Base-by-base conservation (phyloP, 805 yeast genomes). In the Metschnikowia sp. region DNA sequence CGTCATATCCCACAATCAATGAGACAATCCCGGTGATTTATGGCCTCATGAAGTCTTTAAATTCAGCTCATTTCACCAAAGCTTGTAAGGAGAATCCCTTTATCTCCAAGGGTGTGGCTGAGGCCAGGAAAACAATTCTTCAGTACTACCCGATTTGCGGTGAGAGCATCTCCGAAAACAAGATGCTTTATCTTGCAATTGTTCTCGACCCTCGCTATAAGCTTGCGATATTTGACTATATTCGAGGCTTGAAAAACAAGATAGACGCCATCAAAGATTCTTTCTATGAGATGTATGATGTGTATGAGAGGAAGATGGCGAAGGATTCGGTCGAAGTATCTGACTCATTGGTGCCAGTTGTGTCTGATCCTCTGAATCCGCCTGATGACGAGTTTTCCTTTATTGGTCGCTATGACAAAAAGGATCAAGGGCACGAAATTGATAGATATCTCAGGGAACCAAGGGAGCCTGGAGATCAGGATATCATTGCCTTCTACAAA, bases 191-290 rank as follows among this genome's bases (percentile, higher is more conserved):
- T 33, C 38, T 37, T 38, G 38, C 42, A 11, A 28, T 37, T n/a
- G 42, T 38, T 32, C 47, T 37, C 28, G 47, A 44, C 13, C 47
- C 47, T 4, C 41, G 38, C 12, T 44, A 13, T 15, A 44, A 44
- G 47, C 29, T 44, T 3, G 26, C n/a, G 11, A 36, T 38, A 8
- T 44, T 44, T 26, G 19, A 38, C 12, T 1, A 22, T 38, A 34
- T 33, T 22, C 18, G 34, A 28, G 8, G 32, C 29, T 37, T 38
- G 10, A 30, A 22, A 12, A 15, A 9, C 7, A 32, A 37, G 8
- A 32, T 44, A 13, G 15, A 3, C 8, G 38, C 36, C 5, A 42
- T 42, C 31, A 31, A 42, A 32, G 11, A 12, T 13, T 42, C 18
- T 26, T 42, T 29, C 32, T 29, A 30, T 29, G 45, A 42, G 13